Conservation (phyloP, 768 basidiomycete genomes). For the Mycena vulgaris region DNA sequence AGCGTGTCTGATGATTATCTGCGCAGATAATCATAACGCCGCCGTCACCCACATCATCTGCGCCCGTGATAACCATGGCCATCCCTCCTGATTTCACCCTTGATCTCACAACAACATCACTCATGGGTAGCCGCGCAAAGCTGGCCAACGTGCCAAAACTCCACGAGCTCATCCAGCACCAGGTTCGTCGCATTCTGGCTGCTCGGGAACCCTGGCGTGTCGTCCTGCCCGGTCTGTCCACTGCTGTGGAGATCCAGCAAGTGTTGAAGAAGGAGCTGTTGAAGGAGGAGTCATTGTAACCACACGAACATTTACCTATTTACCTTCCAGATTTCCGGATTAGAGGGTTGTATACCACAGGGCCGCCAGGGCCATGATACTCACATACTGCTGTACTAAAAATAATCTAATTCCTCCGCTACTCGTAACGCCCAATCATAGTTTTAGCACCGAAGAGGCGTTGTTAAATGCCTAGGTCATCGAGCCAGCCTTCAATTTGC, state of each 20-base stretch:
- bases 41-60: constrained; percentile 65
- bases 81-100: constrained; percentile 91
- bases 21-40: constrained; percentile 74
- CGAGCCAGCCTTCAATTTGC: constrained; percentile 68
- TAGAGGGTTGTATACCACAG: constrained; percentile 5
- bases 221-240: constrained; percentile 74
- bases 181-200: constrained; percentile 79
- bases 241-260: constrained; percentile 49
- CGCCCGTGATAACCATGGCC: constrained; percentile 78
- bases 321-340: neutral
- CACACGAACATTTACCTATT: neutral
- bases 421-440: too few species aligned
- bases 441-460: neutral
- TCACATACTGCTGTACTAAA: constrained; percentile 14
- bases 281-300: constrained; percentile 44
- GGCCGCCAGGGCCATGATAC: constrained; percentile 32
- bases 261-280: constrained; percentile 57
- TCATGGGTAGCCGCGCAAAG: constrained; percentile 97
- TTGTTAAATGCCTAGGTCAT: constrained; percentile 58
- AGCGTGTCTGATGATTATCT: constrained; percentile 23
- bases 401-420: neutral
- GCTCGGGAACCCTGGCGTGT: constrained; percentile 77
- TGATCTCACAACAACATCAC: constrained; percentile 88
- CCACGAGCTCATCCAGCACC: constrained; percentile 92
- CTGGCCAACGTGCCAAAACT: constrained; percentile 97